Evolutionary conservation across 306 rosid species (phyloP), one percentile per base, ranked within the genome.

Genomic region (Fragaria iinumae): DNA sequence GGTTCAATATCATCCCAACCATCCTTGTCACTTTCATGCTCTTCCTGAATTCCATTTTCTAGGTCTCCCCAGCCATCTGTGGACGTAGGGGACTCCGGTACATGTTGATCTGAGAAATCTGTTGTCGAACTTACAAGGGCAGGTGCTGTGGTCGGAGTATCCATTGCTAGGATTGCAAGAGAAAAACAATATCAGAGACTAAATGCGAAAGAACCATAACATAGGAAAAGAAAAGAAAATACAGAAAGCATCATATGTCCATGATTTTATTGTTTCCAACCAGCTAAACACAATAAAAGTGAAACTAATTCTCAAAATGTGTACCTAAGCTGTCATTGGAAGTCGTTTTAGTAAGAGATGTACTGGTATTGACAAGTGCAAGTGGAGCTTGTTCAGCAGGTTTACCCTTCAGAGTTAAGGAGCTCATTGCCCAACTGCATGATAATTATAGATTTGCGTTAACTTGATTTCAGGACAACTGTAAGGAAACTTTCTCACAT

Each of bases 371-470:
- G 10, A 48, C 90, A 74, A 93, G 83, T 83, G 91, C 71, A 76
- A 88, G 87, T 47, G 96, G 86, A 75, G 89, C 90, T 81, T 92
- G 91, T 72, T 92, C 99, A 82, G 97, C 90, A 77, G 98, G 93
- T 79, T 89, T 95, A 27, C 93, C 93, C 87, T 95, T 95, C 57
- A 92, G 87, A 78, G 99, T 95, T 89, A 95, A 87, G 79, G 99
- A 95, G 87, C 99, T 95, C 99, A 95, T 92, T 57, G 99, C 99
- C 99, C 99, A 95, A 81, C 99, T 92, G 87, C 87, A 86, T 1
- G 71, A 78, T 64, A 64, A 48, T 79, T 43, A 69, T 29, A 38
- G 16, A 47, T 63, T 38, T 66, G 27, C 27, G 38, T 66, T 17
- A 38, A 36, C 4, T 16, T 63, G 21, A 63, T 13, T 63, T 32